A percentile compares a stretch with the other conserved stretches of the same genome.
These are phyloP conservation scores for Lolium perenne DNA, from an alignment of 176 grass and related monocot species.

Conservation along the genomic window DNA sequence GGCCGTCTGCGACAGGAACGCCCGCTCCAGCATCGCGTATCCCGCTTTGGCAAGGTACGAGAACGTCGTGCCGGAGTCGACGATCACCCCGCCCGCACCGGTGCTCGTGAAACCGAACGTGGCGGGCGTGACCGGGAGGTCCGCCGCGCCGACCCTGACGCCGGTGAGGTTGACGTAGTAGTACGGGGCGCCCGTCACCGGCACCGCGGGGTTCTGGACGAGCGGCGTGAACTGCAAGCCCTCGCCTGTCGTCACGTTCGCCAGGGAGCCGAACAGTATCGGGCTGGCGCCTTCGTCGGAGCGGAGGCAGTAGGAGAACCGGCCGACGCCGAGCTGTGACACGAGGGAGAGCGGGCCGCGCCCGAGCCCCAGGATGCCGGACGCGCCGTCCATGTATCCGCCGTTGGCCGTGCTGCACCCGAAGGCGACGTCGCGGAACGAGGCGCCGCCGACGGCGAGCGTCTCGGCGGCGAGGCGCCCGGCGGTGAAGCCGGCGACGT, in stretches of 20 bases:
- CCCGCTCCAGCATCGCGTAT: constrained; percentile 45
- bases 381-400: constrained; percentile 44
- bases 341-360: constrained; percentile 52
- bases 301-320: constrained; percentile 72
- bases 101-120: constrained; percentile 44
- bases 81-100: constrained; percentile 53
- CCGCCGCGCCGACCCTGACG: constrained; percentile 44
- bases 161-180: constrained; percentile 74
- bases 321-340: constrained; percentile 53
- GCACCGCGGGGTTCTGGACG: constrained; percentile 35
- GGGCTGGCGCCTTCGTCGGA: constrained; percentile 42
- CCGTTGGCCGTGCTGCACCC: constrained; percentile 60
- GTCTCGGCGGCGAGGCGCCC: constrained; percentile 53
- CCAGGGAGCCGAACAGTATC: constrained; percentile 58
- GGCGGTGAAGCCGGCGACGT: constrained; percentile 42
- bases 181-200: constrained; percentile 16
- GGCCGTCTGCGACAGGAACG: constrained; percentile 42
- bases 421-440: constrained; percentile 43
- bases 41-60: constrained; percentile 48
- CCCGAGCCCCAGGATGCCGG: constrained; percentile 55
- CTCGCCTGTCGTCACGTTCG: constrained; percentile 40
- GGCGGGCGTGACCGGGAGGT: constrained; percentile 35
- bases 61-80: constrained; percentile 65
- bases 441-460: constrained; percentile 26
- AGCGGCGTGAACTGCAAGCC: constrained; percentile 52